Conservation (phyloP, 1,139 yeast genomes). For the Suhomyces atakaporum region DNA sequence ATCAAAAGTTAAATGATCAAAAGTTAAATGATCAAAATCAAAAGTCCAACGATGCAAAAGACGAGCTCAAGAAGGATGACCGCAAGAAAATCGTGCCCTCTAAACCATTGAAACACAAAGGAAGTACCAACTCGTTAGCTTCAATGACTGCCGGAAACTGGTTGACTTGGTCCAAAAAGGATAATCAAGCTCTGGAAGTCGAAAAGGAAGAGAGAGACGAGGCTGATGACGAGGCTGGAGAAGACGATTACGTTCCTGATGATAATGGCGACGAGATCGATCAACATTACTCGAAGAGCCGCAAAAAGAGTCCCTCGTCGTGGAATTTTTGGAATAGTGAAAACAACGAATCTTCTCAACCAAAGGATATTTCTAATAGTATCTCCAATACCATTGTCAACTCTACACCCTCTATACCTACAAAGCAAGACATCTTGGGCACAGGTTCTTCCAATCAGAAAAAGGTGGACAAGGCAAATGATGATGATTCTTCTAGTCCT, state of each 20-base stretch:
- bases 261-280: slow-evolving; percentile 37
- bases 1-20: too few relatives aligned
- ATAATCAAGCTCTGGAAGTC: slow-evolving; percentile 5
- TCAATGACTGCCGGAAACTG: slow-evolving; percentile 23
- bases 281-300: slow-evolving; percentile 27
- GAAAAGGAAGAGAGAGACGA: slow-evolving; percentile 10
- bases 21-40: too few relatives aligned
- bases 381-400: slow-evolving; percentile 38
- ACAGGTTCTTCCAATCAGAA: slow-evolving; percentile 2
- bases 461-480: slow-evolving; percentile 9
- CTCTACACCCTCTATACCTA: slow-evolving; percentile 34
- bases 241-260: slow-evolving; percentile 28
- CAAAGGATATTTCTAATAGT: slow-evolving; percentile 16
- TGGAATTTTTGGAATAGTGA: slow-evolving; percentile 44
- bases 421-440: slow-evolving; percentile 18
- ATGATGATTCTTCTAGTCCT: slow-evolving; percentile 10
- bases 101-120: slow-evolving; percentile 14
- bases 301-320: slow-evolving; percentile 28
- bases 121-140: slow-evolving; percentile 23
- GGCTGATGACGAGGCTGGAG: slow-evolving; percentile 16
- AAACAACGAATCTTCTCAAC: slow-evolving; percentile 12
- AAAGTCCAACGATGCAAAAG: too few relatives aligned
- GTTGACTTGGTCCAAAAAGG: slow-evolving; percentile 15
- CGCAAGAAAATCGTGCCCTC: background rate
- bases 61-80: too few relatives aligned